phyloP scores from a whole-genome alignment of 2,329 filamentous ascomycete species.

The Fusarium sublunatum region DNA sequence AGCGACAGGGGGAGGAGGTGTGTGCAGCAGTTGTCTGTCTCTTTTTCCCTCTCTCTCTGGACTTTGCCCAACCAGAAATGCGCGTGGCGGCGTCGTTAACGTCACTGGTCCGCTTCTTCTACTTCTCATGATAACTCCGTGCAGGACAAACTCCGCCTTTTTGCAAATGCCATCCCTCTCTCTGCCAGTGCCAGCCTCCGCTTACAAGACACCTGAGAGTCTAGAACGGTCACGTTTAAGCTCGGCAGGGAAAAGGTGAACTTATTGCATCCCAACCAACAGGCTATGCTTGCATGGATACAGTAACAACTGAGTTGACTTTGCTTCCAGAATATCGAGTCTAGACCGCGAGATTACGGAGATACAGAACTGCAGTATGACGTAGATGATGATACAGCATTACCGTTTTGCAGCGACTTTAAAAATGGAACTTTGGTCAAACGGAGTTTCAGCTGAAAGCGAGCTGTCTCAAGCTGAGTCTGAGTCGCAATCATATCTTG shows the following conservation, averaged over 20 bases:
- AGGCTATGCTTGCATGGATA: not conserved
- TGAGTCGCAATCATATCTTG: constrained; percentile 16
- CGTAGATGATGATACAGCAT: constrained; percentile 29
- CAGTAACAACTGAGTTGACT: not conserved
- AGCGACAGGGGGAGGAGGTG: constrained; percentile 11
- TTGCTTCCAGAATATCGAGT: constrained; percentile 6
- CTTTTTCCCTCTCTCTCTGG: not conserved
- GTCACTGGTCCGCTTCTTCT: constrained; percentile 39
- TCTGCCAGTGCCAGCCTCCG: constrained; percentile 18
- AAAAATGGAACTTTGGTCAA: not conserved
- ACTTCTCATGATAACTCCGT: constrained; percentile 15
- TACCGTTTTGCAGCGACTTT: constrained; percentile 24
- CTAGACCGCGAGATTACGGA: constrained; percentile 25
- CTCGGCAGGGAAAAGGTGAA: not conserved
- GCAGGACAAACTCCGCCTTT: constrained; percentile 23
- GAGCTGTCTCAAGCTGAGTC: constrained; percentile 23
- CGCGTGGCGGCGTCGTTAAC: constrained; percentile 41
- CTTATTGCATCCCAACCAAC: not conserved
- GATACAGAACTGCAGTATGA: constrained; percentile 33
- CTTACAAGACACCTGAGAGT: constrained; percentile 4
- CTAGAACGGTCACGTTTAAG: constrained; percentile 24
- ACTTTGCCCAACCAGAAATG: constrained; percentile 31
- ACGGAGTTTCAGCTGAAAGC: constrained; percentile 27
- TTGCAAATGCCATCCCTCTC: not conserved
- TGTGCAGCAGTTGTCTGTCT: constrained; percentile 20